These are phyloP conservation scores for Thymus quinquecostatus DNA, from an alignment of 257 asterid genomes.

Conservation along the genomic window DNA sequence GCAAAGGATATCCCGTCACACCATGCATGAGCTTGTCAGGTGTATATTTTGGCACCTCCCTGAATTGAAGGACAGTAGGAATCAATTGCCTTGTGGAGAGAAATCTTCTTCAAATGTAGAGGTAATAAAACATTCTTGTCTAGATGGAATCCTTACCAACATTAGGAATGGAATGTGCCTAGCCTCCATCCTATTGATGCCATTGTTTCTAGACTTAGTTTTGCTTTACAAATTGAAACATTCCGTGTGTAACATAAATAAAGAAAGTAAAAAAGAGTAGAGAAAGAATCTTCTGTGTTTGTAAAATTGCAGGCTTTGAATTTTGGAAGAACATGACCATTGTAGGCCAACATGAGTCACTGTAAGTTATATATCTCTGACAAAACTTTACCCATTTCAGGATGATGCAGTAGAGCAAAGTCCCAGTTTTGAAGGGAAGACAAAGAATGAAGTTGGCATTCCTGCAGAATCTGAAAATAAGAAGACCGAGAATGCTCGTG, in stretches of 20 bases:
- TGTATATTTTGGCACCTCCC: conserved; percentile 85
- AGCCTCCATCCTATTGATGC: conserved; percentile 18
- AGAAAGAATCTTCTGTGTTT: conserved; percentile 18
- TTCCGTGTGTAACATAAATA: not conserved
- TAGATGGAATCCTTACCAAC: conserved; percentile 5
- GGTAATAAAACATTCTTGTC: conserved; percentile 43
- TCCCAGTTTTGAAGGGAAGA: conserved; percentile 41
- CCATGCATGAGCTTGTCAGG: conserved; percentile 90
- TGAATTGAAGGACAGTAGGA: conserved; percentile 41
- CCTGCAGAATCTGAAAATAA: conserved; percentile 45
- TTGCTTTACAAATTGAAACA: conserved; percentile 16
- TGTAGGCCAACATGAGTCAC: not conserved
- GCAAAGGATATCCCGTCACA: conserved; percentile 54
- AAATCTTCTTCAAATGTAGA: conserved; percentile 42
- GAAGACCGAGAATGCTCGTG: conserved; percentile 35
- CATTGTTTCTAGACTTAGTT: conserved; percentile 3
- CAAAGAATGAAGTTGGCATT: conserved; percentile 41
- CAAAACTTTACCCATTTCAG: conserved; percentile 44
- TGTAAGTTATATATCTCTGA: conserved; percentile 19
- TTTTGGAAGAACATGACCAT: conserved; percentile 13
- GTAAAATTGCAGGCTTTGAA: not conserved
- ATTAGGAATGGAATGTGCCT: conserved; percentile 16
- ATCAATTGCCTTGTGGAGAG: conserved; percentile 40
- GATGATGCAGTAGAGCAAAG: conserved; percentile 38
- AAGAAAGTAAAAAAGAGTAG: conserved; percentile 6